These are phyloP conservation scores for Diplogelasinospora grovesii DNA, from an alignment of 495 filamentous ascomycete species.

Conservation along the genomic window DNA sequence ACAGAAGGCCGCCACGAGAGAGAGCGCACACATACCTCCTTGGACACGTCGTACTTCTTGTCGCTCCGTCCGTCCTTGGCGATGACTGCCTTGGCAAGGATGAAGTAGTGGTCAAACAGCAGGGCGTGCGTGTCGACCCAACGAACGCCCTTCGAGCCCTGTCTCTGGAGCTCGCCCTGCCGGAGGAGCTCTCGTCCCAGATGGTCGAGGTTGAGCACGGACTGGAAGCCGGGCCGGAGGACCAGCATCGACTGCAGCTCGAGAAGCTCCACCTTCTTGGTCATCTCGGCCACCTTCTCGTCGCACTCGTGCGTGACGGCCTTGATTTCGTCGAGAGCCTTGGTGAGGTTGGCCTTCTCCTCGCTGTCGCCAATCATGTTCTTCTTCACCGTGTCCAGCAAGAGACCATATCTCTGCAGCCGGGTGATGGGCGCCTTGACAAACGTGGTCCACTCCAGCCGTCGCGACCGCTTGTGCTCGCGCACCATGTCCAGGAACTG, in stretches of 20 bases:
- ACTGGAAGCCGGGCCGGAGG: conserved; percentile 77
- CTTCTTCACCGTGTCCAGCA: conserved; percentile 77
- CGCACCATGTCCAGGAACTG: conserved; percentile 75
- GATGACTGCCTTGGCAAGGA: conserved; percentile 75
- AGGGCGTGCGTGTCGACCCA: conserved; percentile 91
- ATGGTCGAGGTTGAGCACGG: conserved; percentile 86
- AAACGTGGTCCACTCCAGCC: conserved; percentile 89
- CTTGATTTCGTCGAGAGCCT: conserved; percentile 93
- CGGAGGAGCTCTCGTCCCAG: conserved; percentile 84
- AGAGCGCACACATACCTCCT: conserved; percentile 52
- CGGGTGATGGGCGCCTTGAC: conserved; percentile 89
- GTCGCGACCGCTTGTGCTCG: conserved; percentile 72
- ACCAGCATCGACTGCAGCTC: conserved; percentile 80
- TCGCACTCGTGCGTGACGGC: conserved; percentile 89
- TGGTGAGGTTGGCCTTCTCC: conserved; percentile 79
- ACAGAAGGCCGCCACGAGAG: conserved; percentile 5
- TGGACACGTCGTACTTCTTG: conserved; percentile 91
- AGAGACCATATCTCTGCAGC: conserved; percentile 81
- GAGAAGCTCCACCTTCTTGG: conserved; percentile 80
- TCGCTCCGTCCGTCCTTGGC: conserved; percentile 64
- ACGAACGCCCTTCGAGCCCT: conserved; percentile 77
- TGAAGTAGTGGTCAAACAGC: conserved; percentile 93
- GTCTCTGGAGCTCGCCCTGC: conserved; percentile 82
- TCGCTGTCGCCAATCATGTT: conserved; percentile 78
- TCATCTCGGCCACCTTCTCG: conserved; percentile 87